Conservation (phyloP, 2,329 filamentous ascomycete species). For the Gaeumannomyces sp. region DNA sequence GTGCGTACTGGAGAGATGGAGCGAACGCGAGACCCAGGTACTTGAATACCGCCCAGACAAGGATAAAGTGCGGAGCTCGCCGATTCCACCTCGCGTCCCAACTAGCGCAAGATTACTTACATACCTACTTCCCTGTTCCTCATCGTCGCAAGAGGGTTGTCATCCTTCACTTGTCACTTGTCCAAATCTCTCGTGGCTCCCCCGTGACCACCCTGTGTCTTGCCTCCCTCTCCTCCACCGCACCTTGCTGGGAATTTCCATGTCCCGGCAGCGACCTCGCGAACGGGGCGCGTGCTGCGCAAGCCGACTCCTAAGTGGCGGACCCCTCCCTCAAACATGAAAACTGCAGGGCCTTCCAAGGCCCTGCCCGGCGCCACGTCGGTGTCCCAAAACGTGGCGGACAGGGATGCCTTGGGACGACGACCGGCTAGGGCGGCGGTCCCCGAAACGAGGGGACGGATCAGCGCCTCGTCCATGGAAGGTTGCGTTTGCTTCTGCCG, state of each 20-base stretch:
- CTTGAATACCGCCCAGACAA: too few species aligned
- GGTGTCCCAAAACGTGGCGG: background rate
- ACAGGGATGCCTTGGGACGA: background rate
- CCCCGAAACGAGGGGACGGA: background rate
- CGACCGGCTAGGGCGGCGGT: background rate
- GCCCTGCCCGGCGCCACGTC: background rate
- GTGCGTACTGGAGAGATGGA: background rate
- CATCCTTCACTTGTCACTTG: too few species aligned
- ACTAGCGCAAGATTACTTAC: too few species aligned
- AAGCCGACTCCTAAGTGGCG: background rate
- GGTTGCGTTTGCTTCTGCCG: too few species aligned
- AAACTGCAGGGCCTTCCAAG: background rate
- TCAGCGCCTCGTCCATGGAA: background rate
- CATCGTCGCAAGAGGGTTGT: too few species aligned
- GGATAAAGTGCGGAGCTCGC: too few species aligned
- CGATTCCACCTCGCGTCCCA: too few species aligned
- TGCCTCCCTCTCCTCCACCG: too few species aligned
- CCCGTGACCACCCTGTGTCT: too few species aligned
- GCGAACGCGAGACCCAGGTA: too few species aligned
- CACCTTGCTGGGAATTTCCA: background rate
- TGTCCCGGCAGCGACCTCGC: background rate
- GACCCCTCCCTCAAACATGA: background rate
- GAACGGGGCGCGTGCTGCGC: background rate
- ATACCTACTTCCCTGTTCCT: too few species aligned
- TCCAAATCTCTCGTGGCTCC: too few species aligned